Conservation (phyloP, 2,329 filamentous ascomycete species). For the Rutstroemia sp. region DNA sequence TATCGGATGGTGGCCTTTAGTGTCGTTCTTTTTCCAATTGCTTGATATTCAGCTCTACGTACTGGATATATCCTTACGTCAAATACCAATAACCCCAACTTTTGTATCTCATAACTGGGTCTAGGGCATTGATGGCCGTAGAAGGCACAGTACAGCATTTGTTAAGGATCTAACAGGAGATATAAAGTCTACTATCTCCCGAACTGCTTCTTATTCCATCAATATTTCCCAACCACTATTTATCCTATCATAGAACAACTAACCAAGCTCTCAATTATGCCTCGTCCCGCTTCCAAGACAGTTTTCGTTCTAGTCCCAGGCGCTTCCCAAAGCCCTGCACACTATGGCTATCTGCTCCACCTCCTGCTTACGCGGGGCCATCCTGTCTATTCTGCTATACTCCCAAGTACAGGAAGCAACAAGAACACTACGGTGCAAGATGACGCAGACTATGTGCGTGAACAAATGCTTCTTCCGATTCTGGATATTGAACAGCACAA, state of each 20-base stretch:
- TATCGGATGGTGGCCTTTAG: too few relatives aligned
- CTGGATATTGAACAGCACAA: neutral
- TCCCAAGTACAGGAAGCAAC: neutral
- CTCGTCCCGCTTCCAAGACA: neutral
- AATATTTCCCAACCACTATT: neutral
- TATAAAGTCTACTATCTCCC: too few relatives aligned
- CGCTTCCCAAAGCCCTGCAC: neutral
- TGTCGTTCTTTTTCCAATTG: too few relatives aligned
- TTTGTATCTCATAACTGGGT: too few relatives aligned
- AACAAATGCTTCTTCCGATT: neutral
- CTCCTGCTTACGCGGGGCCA: neutral
- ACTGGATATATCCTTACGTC: too few relatives aligned
- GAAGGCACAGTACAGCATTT: too few relatives aligned
- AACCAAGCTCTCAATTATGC: neutral
- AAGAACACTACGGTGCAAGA: neutral
- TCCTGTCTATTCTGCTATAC: neutral
- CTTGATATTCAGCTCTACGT: too few relatives aligned
- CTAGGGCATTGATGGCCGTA: too few relatives aligned
- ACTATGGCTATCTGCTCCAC: neutral
- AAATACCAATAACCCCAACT: too few relatives aligned
- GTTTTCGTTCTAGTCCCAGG: neutral
- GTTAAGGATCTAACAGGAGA: too few relatives aligned
- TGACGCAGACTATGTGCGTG: neutral
- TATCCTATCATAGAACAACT: neutral
- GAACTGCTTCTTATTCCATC: neutral